Percentiles rank a stretch among this genome's conserved stretches.
Conservation (phyloP, 345 rosid genomes). For the Limnanthes douglasii region DNA sequence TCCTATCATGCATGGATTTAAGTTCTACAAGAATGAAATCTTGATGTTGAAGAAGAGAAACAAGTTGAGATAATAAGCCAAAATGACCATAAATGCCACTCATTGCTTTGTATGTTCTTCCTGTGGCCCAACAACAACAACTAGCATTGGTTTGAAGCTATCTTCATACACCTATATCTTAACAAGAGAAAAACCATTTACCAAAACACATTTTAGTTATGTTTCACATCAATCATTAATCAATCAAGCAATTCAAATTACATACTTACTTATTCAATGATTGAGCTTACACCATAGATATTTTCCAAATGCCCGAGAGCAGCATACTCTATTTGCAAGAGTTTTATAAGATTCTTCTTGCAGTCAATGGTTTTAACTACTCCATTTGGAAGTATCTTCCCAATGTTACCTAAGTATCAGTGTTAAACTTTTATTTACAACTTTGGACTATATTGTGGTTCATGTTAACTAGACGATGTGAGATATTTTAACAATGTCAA, state of each 20-base stretch:
- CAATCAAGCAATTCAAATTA: neutral
- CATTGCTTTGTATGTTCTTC: constrained; percentile 49
- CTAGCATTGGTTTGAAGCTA: constrained; percentile 72
- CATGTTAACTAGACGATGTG: too few relatives aligned
- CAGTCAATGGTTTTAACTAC: constrained; percentile 69
- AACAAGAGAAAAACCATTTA: too few relatives aligned
- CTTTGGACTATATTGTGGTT: too few relatives aligned
- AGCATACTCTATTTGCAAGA: constrained; percentile 91
- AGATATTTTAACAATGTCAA: too few relatives aligned
- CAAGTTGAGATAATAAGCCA: constrained; percentile 36
- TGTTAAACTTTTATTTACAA: too few relatives aligned
- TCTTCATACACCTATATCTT: constrained; percentile 90
- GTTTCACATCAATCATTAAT: neutral
- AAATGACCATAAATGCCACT: constrained; percentile 35
- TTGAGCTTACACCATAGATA: constrained; percentile 31
- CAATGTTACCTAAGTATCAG: constrained; percentile 76
- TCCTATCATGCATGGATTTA: constrained; percentile 37
- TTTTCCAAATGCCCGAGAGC: constrained; percentile 83
- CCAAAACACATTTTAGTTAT: too few relatives aligned
- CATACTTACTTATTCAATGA: constrained; percentile 56
- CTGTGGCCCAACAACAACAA: constrained; percentile 65
- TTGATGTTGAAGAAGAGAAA: constrained; percentile 46
- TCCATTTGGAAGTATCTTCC: constrained; percentile 76
- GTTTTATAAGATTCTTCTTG: constrained; percentile 82
- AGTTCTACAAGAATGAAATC: constrained; percentile 46